Evolutionary conservation across 2,329 filamentous ascomycete species (phyloP).

Genomic region (Keithomyces neogunnii): DNA sequence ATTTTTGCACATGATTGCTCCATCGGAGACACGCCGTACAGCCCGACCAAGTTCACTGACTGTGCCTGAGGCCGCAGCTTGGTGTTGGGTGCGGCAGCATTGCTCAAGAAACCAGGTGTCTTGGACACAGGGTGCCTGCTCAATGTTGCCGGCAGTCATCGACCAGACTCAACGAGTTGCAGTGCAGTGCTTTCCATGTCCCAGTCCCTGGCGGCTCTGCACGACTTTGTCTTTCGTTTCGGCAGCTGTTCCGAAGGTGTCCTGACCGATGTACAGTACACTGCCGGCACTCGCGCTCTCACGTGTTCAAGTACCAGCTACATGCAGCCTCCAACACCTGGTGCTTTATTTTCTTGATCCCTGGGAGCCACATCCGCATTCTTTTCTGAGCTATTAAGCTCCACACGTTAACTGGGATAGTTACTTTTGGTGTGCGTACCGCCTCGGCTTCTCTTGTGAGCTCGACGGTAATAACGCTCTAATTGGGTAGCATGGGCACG

Average conservation of each 20-base stretch:
- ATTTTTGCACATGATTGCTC: no score
- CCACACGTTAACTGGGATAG: neutral
- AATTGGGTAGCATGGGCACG: no score
- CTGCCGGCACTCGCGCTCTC: neutral
- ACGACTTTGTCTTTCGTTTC: neutral
- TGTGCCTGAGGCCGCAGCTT: no score
- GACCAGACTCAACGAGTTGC: neutral
- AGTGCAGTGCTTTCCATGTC: neutral
- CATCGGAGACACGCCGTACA: no score
- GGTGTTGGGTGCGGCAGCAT: no score
- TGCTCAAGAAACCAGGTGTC: no score
- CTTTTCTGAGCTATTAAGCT: neutral
- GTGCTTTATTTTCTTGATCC: neutral
- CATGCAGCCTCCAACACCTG: neutral
- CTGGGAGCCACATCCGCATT: neutral
- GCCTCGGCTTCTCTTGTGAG: neutral
- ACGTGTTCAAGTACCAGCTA: neutral
- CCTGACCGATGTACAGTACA: neutral
- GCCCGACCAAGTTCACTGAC: no score
- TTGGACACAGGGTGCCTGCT: no score
- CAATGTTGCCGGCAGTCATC: no score
- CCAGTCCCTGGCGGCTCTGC: neutral
- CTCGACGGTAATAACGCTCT: neutral
- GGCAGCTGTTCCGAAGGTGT: neutral
- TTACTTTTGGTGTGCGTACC: neutral